Evolutionary conservation across 2,329 filamentous ascomycete genomes (phyloP).

Genomic region (Aplosporella prunicola): DNA sequence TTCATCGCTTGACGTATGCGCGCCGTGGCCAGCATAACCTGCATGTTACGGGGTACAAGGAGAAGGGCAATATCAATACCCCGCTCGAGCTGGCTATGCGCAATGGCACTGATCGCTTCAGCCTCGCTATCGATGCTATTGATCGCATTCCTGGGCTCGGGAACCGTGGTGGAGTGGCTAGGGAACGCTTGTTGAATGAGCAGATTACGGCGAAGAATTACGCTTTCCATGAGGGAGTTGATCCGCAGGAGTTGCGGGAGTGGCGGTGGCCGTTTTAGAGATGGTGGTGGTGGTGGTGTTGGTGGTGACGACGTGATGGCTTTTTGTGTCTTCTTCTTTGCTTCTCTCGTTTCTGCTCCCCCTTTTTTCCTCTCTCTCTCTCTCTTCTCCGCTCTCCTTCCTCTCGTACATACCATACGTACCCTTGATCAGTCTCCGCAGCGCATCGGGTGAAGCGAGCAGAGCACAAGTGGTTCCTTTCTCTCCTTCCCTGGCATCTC

Average conservation of each 20-base stretch:
- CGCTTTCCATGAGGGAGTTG: conserved; percentile 60
- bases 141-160: conserved; percentile 54
- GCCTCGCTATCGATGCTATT: conserved; percentile 66
- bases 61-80: conserved; percentile 79
- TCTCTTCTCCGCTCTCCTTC: too few relatives aligned
- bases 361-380: too few relatives aligned
- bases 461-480: too few relatives aligned
- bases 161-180: conserved; percentile 52
- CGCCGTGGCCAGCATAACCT: conserved; percentile 58
- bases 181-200: conserved; percentile 55
- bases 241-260: conserved; percentile 54
- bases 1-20: conserved; percentile 69
- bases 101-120: conserved; percentile 69
- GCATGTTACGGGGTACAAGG: conserved; percentile 68
- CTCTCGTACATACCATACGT: too few relatives aligned
- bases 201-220: conserved; percentile 55
- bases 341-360: too few relatives aligned
- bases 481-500: too few relatives aligned
- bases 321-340: too few relatives aligned
- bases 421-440: too few relatives aligned
- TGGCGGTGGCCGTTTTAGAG: conserved; percentile 58
- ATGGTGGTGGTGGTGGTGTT: too few relatives aligned
- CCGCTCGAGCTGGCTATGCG: conserved; percentile 69
- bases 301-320: too few relatives aligned
- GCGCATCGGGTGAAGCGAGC: too few relatives aligned